A percentile compares a stretch with the other conserved stretches of the same genome.
Conservation (phyloP, 1,284 basidiomycete genomes). For the Cryptococcus hybrid region DNA sequence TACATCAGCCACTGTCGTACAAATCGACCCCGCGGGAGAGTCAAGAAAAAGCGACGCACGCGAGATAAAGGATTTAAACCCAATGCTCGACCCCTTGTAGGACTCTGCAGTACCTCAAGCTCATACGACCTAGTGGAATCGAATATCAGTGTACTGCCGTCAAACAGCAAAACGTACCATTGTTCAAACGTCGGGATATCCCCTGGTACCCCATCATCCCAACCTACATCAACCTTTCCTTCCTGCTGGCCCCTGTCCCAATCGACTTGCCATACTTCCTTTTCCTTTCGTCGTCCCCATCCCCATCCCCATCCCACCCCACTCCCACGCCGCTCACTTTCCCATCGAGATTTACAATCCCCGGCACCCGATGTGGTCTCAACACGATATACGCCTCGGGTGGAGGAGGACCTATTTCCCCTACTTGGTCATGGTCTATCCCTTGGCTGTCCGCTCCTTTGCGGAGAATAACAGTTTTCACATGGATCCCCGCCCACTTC, state of each 20-base stretch:
- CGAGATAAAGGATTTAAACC: constrained; percentile 5
- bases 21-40: constrained; percentile 6
- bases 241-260: no score
- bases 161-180: constrained; percentile 1
- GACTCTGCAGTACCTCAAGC: constrained; percentile 7
- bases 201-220: constrained; percentile 9
- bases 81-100: constrained; percentile 9
- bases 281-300: no score
- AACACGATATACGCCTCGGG: constrained; percentile 11
- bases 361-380: constrained; percentile 8
- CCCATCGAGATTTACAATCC: neutral
- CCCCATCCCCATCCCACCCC: no score
- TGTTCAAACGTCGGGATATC: neutral
- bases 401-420: constrained; percentile 2
- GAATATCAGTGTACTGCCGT: neutral
- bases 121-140: constrained; percentile 5
- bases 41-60: constrained; percentile 8
- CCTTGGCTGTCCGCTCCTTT: neutral
- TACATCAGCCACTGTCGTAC: neutral
- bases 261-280: no score
- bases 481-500: neutral
- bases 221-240: neutral
- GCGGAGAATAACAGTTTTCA: neutral
- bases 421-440: neutral
- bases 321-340: no score